phyloP scores from a whole-genome alignment of 352 stramenopile genomes.

The Pythium brassicae region DNA sequence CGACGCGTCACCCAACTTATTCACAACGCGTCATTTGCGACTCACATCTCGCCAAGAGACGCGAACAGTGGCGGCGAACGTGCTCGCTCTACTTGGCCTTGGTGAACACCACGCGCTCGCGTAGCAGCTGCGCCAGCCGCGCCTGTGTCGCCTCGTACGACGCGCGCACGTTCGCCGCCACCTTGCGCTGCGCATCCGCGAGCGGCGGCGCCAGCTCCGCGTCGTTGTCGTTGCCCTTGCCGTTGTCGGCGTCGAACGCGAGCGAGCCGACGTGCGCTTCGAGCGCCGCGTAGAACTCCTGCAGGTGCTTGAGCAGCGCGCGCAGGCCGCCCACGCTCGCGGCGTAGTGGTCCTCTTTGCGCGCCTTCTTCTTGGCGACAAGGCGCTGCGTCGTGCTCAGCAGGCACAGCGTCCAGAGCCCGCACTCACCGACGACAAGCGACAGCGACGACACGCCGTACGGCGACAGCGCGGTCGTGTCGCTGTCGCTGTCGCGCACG shows the following conservation, averaged over 20 bases:
- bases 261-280: slow-evolving; percentile 32
- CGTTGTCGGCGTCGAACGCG: slow-evolving; percentile 12
- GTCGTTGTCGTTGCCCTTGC: not conserved
- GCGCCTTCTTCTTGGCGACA: slow-evolving; percentile 58
- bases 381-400: slow-evolving; percentile 39
- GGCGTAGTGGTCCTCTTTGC: slow-evolving; percentile 47
- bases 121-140: slow-evolving; percentile 28
- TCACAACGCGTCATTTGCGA: too few relatives aligned
- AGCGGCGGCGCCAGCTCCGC: slow-evolving; percentile 4
- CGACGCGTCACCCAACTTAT: too few relatives aligned
- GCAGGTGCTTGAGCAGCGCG: slow-evolving; percentile 54
- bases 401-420: slow-evolving; percentile 47
- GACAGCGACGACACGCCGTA: slow-evolving; percentile 48
- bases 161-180: slow-evolving; percentile 28
- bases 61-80: too few relatives aligned
- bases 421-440: slow-evolving; percentile 50
- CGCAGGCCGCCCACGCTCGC: slow-evolving; percentile 30
- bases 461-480: slow-evolving; percentile 27
- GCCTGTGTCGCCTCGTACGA: slow-evolving; percentile 34
- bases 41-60: too few relatives aligned
- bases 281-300: slow-evolving; percentile 39
- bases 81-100: slow-evolving; percentile 9
- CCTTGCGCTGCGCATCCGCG: slow-evolving; percentile 23
- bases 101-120: slow-evolving; percentile 19
- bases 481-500: not conserved